Conservation (phyloP, 2,329 filamentous ascomycete genomes). For the Penicillium capsulatum region DNA sequence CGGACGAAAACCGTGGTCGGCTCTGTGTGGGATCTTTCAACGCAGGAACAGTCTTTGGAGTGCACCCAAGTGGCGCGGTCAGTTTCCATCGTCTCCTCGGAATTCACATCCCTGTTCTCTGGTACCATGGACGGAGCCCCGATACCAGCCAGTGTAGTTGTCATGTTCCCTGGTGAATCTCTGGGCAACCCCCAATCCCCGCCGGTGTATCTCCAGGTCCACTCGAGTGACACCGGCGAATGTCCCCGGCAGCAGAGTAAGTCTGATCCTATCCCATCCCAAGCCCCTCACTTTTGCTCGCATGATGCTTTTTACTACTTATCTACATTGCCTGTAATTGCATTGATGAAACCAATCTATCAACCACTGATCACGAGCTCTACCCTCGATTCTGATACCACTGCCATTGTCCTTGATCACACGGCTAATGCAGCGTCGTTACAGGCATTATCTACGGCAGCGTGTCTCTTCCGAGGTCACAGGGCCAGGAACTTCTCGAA, state of each 20-base stretch:
- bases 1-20: slow-evolving; percentile 37
- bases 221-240: slow-evolving; percentile 89
- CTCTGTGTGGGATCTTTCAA: slow-evolving; percentile 36
- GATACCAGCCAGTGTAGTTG: slow-evolving; percentile 61
- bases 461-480: slow-evolving; percentile 35
- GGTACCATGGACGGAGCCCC: slow-evolving; percentile 69
- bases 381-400: slow-evolving; percentile 12
- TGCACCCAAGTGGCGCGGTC: slow-evolving; percentile 52
- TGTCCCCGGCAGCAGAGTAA: slow-evolving; percentile 87
- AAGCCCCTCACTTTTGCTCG: slow-evolving; percentile 36
- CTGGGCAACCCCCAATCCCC: slow-evolving; percentile 32
- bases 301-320: slow-evolving; percentile 84
- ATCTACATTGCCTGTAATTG: slow-evolving; percentile 99
- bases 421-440: slow-evolving; percentile 33
- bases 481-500: slow-evolving; percentile 41
- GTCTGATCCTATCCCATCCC: slow-evolving; percentile 43
- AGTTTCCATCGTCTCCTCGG: slow-evolving; percentile 65
- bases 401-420: slow-evolving; percentile 19
- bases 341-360: slow-evolving; percentile 86
- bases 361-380: slow-evolving; percentile 67
- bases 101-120: slow-evolving; percentile 65
- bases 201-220: slow-evolving; percentile 61
- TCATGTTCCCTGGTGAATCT: slow-evolving; percentile 37
- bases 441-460: slow-evolving; percentile 58
- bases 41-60: slow-evolving; percentile 12